phyloP scores from a whole-genome alignment of 257 asterid species.

The Primulina tabacum region DNA sequence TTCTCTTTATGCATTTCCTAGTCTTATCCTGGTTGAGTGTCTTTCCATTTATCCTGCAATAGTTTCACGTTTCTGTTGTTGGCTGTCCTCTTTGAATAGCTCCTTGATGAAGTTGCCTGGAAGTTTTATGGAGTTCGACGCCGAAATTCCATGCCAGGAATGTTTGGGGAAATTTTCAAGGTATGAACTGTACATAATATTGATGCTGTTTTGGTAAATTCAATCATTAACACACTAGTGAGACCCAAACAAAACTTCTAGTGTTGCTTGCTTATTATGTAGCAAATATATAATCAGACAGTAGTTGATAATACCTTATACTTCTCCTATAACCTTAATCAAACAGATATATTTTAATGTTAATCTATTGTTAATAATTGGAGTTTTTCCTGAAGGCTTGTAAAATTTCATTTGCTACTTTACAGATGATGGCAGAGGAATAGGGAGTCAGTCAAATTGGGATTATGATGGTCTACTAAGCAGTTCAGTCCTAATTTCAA shows the following conservation, averaged over 20 bases:
- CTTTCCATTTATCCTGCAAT: background rate
- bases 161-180: slow-evolving; percentile 92
- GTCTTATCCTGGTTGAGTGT: slow-evolving; percentile 1
- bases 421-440: slow-evolving; percentile 82
- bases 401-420: slow-evolving; percentile 15
- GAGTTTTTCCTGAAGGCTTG: background rate
- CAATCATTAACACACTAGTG: background rate
- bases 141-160: slow-evolving; percentile 76
- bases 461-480: slow-evolving; percentile 4
- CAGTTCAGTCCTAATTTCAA: background rate
- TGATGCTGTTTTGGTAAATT: background rate
- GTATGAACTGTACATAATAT: slow-evolving; percentile 27
- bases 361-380: background rate
- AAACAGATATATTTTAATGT: background rate
- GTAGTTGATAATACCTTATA: background rate
- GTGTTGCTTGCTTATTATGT: too few species aligned
- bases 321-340: background rate
- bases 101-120: slow-evolving; percentile 79
- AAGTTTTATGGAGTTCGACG: slow-evolving; percentile 83
- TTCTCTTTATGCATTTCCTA: slow-evolving; percentile 25
- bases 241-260: background rate
- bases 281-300: background rate
- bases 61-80: slow-evolving; percentile 23
- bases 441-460: slow-evolving; percentile 21
- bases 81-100: slow-evolving; percentile 39